Evolutionary conservation across 2,329 filamentous ascomycete genomes (phyloP), one percentile per base, ranked within the genome.

Genomic region (Fusarium nygamai): DNA sequence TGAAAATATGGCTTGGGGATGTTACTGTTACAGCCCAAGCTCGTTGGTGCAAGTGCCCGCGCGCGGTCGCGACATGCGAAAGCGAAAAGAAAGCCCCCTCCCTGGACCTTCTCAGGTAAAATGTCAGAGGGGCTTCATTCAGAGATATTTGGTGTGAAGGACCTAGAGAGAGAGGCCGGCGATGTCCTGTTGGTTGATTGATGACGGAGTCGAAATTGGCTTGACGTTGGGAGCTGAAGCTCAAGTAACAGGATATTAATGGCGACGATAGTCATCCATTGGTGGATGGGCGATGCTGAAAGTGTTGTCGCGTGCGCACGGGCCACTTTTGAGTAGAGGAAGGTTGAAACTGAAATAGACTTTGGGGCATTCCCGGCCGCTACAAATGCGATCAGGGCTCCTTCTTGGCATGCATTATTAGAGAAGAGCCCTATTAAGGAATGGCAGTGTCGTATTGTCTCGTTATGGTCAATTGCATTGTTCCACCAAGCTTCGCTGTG

Each of bases 71-170:
- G 67, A 71, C 67, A 72, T 70, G 69, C 72, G 59, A 73, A 75
- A 71, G 56, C 73, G 61, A 71, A 72, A 75, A 56, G 61, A 71
- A 72, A 75, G 59, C 73, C 76, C 72, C 76, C 75, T 75, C 74
- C 75, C 72, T 69, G 51, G 75, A 76, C 72, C 74, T 73, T 51
- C 67, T 75, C 73, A 67, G 64, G 62, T 22, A 34, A 51, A 51
- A 48, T 51, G 48, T 75, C 61, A 73, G 66, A 72, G 72, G 67
- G 67, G 61, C 71, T 69, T 76, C 77, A 79, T 79, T 65, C 73
- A 76, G 71, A 51, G 50, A 62, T 56, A 50, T 48, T 63, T 63
- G 71, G 65, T 61, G 64, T 61, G 67, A 58, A 48, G 48, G 39
- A 33, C 64, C 63, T 64, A 10, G 38, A 34, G 22, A 51, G 31